A percentile compares a stretch with the other conserved stretches of the same genome.
Conservation (phyloP, 2,329 filamentous ascomycete genomes). For the Diplodia corticola region DNA sequence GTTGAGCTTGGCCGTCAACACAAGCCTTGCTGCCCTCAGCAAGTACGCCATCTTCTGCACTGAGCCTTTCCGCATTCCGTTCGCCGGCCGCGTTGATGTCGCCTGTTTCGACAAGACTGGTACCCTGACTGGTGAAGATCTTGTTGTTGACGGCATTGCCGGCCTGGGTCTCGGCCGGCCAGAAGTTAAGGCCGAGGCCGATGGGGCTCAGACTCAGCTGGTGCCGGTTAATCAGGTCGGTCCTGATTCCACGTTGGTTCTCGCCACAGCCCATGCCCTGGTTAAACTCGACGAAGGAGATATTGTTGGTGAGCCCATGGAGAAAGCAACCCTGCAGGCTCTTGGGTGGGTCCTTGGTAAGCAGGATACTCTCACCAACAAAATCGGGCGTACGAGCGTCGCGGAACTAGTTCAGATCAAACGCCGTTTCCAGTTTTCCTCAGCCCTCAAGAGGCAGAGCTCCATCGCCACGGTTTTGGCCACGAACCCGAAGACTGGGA, state of each 20-base stretch:
- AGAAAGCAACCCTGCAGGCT: slow-evolving; percentile 88
- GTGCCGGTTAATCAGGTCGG: slow-evolving; percentile 68
- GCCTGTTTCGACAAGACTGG: slow-evolving; percentile 99
- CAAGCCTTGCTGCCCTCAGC: slow-evolving; percentile 88
- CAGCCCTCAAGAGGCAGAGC: slow-evolving; percentile 91
- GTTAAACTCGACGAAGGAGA: slow-evolving; percentile 97
- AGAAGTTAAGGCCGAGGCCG: slow-evolving; percentile 67
- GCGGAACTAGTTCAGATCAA: slow-evolving; percentile 86
- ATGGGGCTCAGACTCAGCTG: slow-evolving; percentile 82
- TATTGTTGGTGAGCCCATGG: slow-evolving; percentile 97
- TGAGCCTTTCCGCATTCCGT: slow-evolving; percentile 97
- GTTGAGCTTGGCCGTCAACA: slow-evolving; percentile 94
- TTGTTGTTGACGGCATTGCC: slow-evolving; percentile 95
- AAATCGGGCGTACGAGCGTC: slow-evolving; percentile 51
- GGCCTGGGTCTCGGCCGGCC: slow-evolving; percentile 74
- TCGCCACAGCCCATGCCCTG: slow-evolving; percentile 91
- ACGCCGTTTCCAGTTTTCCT: slow-evolving; percentile 97
- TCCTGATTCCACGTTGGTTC: slow-evolving; percentile 84
- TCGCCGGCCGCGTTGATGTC: slow-evolving; percentile 89
- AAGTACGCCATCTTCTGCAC: slow-evolving; percentile 98
- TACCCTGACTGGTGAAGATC: slow-evolving; percentile 91
- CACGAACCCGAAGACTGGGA: slow-evolving; percentile 69
- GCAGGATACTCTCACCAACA: slow-evolving; percentile 79
- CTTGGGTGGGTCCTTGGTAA: slow-evolving; percentile 91
- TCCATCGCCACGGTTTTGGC: slow-evolving; percentile 82